phyloP scores from a whole-genome alignment of 805 yeast species.

The Komagataella mondaviorum region DNA sequence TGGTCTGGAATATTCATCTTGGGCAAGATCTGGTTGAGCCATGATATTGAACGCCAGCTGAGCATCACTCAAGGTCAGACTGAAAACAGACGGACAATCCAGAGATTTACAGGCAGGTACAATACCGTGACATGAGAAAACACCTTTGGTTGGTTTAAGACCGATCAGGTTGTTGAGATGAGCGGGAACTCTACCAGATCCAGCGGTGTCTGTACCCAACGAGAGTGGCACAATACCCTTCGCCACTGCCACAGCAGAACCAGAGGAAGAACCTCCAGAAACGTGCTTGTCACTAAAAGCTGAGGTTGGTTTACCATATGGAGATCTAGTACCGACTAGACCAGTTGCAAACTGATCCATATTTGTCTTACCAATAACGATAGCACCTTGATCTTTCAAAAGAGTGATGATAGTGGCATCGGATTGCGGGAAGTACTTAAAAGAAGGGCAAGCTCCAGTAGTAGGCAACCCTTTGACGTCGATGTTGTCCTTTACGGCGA shows the following conservation, averaged over 20 bases:
- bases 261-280: slow-evolving; percentile 92
- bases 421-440: slow-evolving; percentile 45
- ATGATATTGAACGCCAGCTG: slow-evolving; percentile 59
- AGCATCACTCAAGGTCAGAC: slow-evolving; percentile 71
- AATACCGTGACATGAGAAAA: slow-evolving; percentile 79
- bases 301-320: slow-evolving; percentile 82
- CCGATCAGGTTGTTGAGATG: slow-evolving; percentile 86
- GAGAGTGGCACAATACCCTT: slow-evolving; percentile 83
- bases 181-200: slow-evolving; percentile 97
- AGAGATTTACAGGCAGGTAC: slow-evolving; percentile 94
- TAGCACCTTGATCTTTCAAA: slow-evolving; percentile 85
- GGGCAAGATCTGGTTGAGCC: slow-evolving; percentile 52
- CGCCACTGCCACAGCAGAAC: slow-evolving; percentile 87
- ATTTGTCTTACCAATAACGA: slow-evolving; percentile 86
- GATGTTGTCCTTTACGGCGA: slow-evolving; percentile 90
- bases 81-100: slow-evolving; percentile 83
- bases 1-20: slow-evolving; percentile 71
- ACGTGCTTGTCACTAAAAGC: slow-evolving; percentile 70
- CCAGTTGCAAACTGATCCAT: slow-evolving; percentile 98
- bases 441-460: slow-evolving; percentile 93
- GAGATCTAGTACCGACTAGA: slow-evolving; percentile 87
- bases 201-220: slow-evolving; percentile 95
- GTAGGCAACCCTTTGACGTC: slow-evolving; percentile 75
- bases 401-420: slow-evolving; percentile 69
- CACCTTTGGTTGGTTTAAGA: slow-evolving; percentile 85